Base-by-base conservation (phyloP, 805 yeast genomes). In the Lipomyces chichibuensis region DNA sequence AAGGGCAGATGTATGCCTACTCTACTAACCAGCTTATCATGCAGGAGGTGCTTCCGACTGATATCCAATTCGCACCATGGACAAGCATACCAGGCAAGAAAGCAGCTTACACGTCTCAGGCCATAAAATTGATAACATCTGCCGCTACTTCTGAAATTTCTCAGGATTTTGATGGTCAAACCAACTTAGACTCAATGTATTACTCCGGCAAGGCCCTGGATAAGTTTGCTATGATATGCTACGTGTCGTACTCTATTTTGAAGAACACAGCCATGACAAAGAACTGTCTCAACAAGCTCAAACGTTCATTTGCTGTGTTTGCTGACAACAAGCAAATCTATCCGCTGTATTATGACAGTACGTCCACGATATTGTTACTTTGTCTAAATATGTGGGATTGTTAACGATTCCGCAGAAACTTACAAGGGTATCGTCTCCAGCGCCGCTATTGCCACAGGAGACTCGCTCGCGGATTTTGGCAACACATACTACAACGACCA, bases 161-260 rank as follows among this genome's bases (percentile, higher is more conserved):
- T 35, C 85, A 81, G 62, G 90, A 88, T 69, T 83, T 89, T 46
- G 78, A 79, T 3, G 83, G 82, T 20, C 84, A 83, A 77, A 83
- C 89, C n/a, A 80, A 89, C 73, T 80, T 88, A 11, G 91, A 91
- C 69, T 91, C 97, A 0, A 93, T 93, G 90, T 94, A 94, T 78
- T 87, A 91, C 25, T 84, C 96, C 1, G 99, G 98, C 13, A 94
- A 95, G 76, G 83, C 87, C 33, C 80, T 93, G 60, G 97, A 92
- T 72, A 95, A 93, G 79, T 95, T 90, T 78, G 97, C 98, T 0
- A 89, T 90, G 82, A 84, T 95, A 62, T 81, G 92, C 14, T 89
- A 89, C 69, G 91, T 88, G 11, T 86, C 88, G 51, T 87, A 89
- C 63, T 87, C 82, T 69, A 82, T 94, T 23, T 77, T 94, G 57